Base-by-base conservation (phyloP, 139 green algal genomes). In the Chlamydomonas incerta region DNA sequence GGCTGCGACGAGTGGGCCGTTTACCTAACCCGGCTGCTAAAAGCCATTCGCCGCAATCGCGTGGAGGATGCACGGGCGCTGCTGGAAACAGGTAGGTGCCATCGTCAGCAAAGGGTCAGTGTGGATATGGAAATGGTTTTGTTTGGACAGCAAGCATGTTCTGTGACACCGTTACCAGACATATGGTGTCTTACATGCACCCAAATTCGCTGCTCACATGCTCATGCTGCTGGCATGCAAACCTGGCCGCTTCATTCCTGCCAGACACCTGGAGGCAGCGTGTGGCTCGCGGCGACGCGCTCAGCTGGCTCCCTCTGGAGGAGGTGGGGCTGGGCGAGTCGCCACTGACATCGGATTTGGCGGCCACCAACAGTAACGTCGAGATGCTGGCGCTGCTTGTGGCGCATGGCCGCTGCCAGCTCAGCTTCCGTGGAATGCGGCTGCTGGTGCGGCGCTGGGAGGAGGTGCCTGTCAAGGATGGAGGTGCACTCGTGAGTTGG, bases 341-440 rank as follows among this genome's bases (percentile, higher is more conserved):
- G 1, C 57, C 57, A 34, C 74, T 82, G 26, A 82, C 74, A 4
- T 52, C 34, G 24, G 74, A 82, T 58, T 58, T 82, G 57, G 74
- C 58, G 2, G 57, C 47, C 0, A 35, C 24, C 11, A 26, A 1
- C 28, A 10, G 29, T 58, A 71, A 63, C 58, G 74, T 82, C 58
- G 23, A 58, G 58, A 20, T 82, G 57, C 74, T 82, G 74, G 74
- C 58, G 26, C 58, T 82, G 57, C 74, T 82, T 21, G 74, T 82
- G 74, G 23, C 34, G 18, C 15, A 71, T 26, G 58, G 74, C 74
- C 34, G 29, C 74, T 82, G 74, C 74, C 34, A 71, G 57, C 74
- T 82, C 24, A 71, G 74, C 58, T 17, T 58, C 23, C 57, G 58
- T 1, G 74, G 74, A 8, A 26, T 82, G 57, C 23, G 58, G 34